Evolutionary conservation across 2,329 filamentous ascomycete genomes (phyloP).

Genomic region (Mycogone perniciosa): DNA sequence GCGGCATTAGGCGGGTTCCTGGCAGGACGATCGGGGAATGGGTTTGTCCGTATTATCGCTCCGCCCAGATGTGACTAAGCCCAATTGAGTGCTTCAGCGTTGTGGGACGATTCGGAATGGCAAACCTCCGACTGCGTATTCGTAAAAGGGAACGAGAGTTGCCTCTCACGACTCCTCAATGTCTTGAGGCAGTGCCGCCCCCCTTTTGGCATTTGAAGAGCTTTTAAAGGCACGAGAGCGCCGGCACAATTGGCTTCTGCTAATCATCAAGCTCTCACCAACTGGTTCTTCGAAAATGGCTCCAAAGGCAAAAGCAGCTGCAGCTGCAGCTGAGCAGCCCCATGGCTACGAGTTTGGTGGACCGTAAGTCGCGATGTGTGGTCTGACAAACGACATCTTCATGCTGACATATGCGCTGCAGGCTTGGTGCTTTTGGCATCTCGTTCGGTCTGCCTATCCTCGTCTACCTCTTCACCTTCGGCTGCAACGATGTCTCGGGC

Average conservation of each 20-base stretch:
- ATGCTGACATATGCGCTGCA: constrained; percentile 27
- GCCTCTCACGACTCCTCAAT: constrained; percentile 5
- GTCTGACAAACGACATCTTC: not conserved
- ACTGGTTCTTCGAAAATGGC: constrained; percentile 24
- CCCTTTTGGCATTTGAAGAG: not conserved
- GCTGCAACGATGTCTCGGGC: constrained; percentile 88
- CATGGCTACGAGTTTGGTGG: constrained; percentile 49
- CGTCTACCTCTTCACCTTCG: constrained; percentile 72
- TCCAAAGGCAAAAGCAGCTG: constrained; percentile 21
- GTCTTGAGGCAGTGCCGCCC: constrained; percentile 10
- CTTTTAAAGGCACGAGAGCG: not conserved
- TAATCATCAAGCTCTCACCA: not conserved
- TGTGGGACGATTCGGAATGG: constrained; percentile 6
- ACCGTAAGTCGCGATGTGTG: constrained; percentile 34
- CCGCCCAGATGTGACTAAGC: constrained; percentile 2
- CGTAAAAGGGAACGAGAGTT: not conserved
- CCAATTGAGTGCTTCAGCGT: not conserved
- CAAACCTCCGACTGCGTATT: not conserved
- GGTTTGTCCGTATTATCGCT: constrained; percentile 9
- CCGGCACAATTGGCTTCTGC: not conserved
- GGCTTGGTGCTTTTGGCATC: constrained; percentile 69
- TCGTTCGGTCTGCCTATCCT: constrained; percentile 74
- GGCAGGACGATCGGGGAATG: constrained; percentile 9
- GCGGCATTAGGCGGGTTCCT: constrained; percentile 10
- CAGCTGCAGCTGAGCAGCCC: constrained; percentile 14